These are phyloP conservation scores for Rutstroemia sp. DNA, from an alignment of 2,329 filamentous ascomycete species.

Conservation along the genomic window DNA sequence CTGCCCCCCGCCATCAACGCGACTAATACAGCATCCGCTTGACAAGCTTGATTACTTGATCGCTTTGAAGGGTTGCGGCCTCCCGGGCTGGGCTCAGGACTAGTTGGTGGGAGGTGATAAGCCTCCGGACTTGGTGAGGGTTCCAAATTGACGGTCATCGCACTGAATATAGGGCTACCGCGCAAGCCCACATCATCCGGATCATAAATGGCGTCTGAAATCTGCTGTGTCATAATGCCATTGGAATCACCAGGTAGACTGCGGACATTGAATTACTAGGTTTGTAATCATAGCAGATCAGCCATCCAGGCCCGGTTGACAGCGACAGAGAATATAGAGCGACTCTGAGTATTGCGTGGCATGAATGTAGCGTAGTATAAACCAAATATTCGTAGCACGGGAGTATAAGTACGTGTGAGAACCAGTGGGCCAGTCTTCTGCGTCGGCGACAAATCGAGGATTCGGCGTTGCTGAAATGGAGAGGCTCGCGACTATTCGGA, in stretches of 20 bases:
- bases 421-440: too few relatives aligned
- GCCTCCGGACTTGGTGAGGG: conserved; percentile 46
- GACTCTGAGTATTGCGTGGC: background rate
- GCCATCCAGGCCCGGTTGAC: conserved; percentile 6
- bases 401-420: too few relatives aligned
- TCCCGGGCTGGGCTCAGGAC: conserved; percentile 33
- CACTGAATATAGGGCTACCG: conserved; percentile 35
- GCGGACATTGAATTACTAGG: conserved; percentile 5
- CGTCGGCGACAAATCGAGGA: too few relatives aligned
- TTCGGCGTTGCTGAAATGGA: too few relatives aligned
- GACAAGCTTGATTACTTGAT: conserved; percentile 33
- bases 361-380: background rate
- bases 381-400: background rate
- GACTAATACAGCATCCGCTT: conserved; percentile 62
- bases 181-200: conserved; percentile 39
- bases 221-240: conserved; percentile 8
- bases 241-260: conserved; percentile 4
- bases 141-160: conserved; percentile 37
- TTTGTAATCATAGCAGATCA: conserved; percentile 19
- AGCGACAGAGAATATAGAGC: background rate
- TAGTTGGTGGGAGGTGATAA: conserved; percentile 37
- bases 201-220: conserved; percentile 32
- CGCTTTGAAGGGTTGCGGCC: conserved; percentile 18
- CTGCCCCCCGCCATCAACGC: conserved; percentile 55
- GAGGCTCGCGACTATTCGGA: too few relatives aligned